These are phyloP conservation scores for Saccharum officinarum DNA, from an alignment of 176 grass and related monocot genomes.

Conservation along the genomic window DNA sequence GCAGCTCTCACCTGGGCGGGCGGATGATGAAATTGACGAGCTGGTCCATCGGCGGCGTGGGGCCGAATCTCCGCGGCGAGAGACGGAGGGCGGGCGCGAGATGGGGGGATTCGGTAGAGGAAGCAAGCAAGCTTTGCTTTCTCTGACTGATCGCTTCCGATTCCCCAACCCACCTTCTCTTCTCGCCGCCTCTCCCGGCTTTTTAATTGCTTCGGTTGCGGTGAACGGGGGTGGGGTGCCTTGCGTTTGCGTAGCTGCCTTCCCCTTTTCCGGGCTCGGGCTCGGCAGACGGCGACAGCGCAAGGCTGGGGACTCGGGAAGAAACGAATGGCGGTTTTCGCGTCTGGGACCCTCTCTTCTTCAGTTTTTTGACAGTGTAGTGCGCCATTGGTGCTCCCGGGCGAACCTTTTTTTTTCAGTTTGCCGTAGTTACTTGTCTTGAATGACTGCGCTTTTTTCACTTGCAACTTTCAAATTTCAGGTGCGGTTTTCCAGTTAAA, in stretches of 20 bases:
- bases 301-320: neutral
- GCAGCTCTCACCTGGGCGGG: slow-evolving; percentile 70
- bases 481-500: neutral
- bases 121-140: neutral
- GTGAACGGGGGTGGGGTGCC: too few species aligned
- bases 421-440: neutral
- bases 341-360: neutral
- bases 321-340: neutral
- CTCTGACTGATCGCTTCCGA: slow-evolving; percentile 23
- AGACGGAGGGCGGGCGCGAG: neutral
- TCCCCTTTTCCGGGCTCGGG: slow-evolving; percentile 8
- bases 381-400: neutral
- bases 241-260: slow-evolving; percentile 33
- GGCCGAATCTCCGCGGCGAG: slow-evolving; percentile 2
- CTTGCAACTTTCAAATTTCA: neutral
- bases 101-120: slow-evolving; percentile 9
- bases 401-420: neutral
- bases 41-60: slow-evolving; percentile 74
- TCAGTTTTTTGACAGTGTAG: neutral
- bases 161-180: slow-evolving; percentile 10
- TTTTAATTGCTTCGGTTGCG: slow-evolving; percentile 52
- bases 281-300: slow-evolving; percentile 21
- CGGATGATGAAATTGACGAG: slow-evolving; percentile 99
- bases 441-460: neutral
- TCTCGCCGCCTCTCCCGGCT: neutral